phyloP scores from a whole-genome alignment of 108 stramenopile genomes.

The Cyclotella sp. region DNA sequence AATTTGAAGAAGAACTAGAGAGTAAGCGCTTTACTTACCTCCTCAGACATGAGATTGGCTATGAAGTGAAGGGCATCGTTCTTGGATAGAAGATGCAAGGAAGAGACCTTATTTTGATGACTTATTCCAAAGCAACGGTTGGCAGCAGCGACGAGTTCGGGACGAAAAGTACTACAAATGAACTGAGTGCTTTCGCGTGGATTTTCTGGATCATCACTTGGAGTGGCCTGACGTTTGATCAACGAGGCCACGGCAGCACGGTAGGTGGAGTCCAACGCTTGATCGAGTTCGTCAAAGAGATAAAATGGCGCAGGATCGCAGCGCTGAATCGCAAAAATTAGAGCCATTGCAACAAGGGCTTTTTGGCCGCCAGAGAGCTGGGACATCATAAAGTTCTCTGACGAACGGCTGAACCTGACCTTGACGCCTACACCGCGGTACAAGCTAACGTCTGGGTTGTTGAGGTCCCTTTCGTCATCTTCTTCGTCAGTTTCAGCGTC shows the following conservation, averaged over 20 bases:
- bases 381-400: constrained; percentile 92
- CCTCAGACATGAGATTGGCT: constrained; percentile 90
- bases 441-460: constrained; percentile 81
- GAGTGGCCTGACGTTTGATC: constrained; percentile 92
- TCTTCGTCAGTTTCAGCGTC: constrained; percentile 58
- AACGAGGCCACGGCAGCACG: constrained; percentile 96
- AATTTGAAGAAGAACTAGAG: not conserved
- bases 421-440: constrained; percentile 92
- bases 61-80: constrained; percentile 90
- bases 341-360: constrained; percentile 97
- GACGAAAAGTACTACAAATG: constrained; percentile 99
- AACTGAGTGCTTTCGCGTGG: constrained; percentile 88
- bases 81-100: constrained; percentile 78
- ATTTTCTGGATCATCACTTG: constrained; percentile 77
- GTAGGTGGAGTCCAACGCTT: constrained; percentile 96
- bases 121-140: constrained; percentile 88
- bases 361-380: constrained; percentile 99
- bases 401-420: constrained; percentile 91
- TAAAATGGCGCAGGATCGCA: constrained; percentile 99
- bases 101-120: constrained; percentile 90
- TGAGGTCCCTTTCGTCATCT: constrained; percentile 52
- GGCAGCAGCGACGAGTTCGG: constrained; percentile 94
- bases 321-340: constrained; percentile 98
- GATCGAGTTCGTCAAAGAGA: constrained; percentile 98
- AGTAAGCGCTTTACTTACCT: constrained; percentile 36